Evolutionary conservation across 1,139 yeast species (phyloP), one percentile per base, ranked within the genome.

Genomic region (Citeromyces hawaiiensis): DNA sequence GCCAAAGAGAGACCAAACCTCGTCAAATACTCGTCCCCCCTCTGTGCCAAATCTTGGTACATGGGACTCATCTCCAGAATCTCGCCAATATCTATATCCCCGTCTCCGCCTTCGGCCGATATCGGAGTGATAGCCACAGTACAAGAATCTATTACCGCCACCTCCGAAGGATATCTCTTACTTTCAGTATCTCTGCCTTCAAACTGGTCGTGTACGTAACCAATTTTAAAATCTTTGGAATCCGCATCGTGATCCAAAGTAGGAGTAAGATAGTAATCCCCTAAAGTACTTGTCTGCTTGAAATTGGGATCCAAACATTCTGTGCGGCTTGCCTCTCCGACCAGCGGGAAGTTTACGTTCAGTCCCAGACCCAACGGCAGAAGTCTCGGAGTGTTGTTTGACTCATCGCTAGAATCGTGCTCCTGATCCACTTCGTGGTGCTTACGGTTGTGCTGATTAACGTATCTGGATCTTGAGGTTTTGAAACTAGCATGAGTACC

Each of bases 291-390:
- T 19, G 72, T 53, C 41, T 55, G 57, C 30, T 59, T 55, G 53
- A 61, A 70, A 30, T 47, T 48, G 15, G 72, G 72, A 41, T 59
- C 55, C 34, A 51, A 44, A 52, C 75, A 70, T 33, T 54, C 54
- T 33, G 53, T 50, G 19, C 43, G 36, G n/a, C 59, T 49, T 33
- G 55, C 56, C 43, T 55, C 44, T 2, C 70, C 68, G 25, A 64
- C 71, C 18, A 52, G 52, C 37, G 74, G 75, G 53, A 68, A 58
- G 55, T 70, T 70, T 42, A 70, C 68, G 47, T 66, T 68, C 40
- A 70, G 42, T 38, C 75, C 75, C 32, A 63, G 59, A 39, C 68
- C 66, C 40, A 57, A 43, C 19, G 76, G 76, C 45, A 70, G 52
- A 33, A 61, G 48, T 45, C 60, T 49, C 13, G 39, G 21, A 5